Evolutionary conservation across 1,284 basidiomycete species (phyloP).

Genomic region (Kwoniella shivajii): DNA sequence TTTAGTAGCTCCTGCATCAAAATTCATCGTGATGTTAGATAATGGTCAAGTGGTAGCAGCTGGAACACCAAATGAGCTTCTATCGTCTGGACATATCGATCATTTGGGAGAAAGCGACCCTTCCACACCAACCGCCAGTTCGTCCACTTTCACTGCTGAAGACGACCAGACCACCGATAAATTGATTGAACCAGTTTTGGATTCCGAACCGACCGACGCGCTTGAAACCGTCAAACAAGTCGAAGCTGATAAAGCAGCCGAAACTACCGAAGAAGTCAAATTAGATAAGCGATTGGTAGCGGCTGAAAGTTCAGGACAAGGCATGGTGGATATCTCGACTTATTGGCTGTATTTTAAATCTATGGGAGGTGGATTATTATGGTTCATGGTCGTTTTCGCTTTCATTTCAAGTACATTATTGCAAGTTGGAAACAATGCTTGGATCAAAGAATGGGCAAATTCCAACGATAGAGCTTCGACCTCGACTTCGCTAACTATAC

Average conservation of each 20-base stretch:
- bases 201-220: conserved; percentile 66
- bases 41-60: conserved; percentile 40
- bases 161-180: conserved; percentile 11
- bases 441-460: conserved; percentile 54
- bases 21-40: conserved; percentile 51
- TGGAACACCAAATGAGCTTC: conserved; percentile 44
- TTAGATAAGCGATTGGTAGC: conserved; percentile 49
- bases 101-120: conserved; percentile 7
- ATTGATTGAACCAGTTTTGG: conserved; percentile 43
- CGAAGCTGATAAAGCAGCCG: conserved; percentile 33
- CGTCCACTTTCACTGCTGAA: conserved; percentile 16
- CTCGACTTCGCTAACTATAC: neutral
- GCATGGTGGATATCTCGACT: conserved; percentile 39
- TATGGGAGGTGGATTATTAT: conserved; percentile 43
- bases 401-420: conserved; percentile 47
- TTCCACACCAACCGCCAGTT: conserved; percentile 7
- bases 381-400: conserved; percentile 39
- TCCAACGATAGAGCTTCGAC: conserved; percentile 18
- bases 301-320: conserved; percentile 41
- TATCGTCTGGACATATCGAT: conserved; percentile 26
- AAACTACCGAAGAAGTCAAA: conserved; percentile 18
- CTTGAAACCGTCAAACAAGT: conserved; percentile 50
- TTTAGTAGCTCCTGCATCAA: conserved; percentile 57
- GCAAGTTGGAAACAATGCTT: conserved; percentile 50
- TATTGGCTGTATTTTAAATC: conserved; percentile 48